These are phyloP conservation scores for Chytriomyces confervae DNA, from an alignment of 192 early-diverging fungal species.

Conservation along the genomic window DNA sequence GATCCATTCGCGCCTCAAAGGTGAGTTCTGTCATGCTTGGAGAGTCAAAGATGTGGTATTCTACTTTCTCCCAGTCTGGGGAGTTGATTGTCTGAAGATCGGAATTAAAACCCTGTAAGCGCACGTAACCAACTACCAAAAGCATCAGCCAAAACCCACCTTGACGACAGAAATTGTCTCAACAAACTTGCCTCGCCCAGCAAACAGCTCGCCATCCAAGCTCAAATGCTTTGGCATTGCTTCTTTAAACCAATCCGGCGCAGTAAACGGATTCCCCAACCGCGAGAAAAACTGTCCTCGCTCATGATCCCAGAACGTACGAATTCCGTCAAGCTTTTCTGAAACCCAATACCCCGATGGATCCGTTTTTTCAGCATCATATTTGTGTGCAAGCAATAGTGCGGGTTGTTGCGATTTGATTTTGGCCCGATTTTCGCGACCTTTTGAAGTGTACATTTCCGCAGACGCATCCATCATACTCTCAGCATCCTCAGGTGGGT, in stretches of 20 bases:
- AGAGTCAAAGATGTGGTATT: conserved; percentile 69
- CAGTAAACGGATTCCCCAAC: conserved; percentile 63
- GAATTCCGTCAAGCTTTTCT: conserved; percentile 76
- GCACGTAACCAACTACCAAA: background rate
- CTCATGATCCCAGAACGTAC: conserved; percentile 66
- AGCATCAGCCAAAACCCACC: conserved; percentile 32
- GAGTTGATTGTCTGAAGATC: conserved; percentile 36
- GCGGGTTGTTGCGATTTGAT: conserved; percentile 17
- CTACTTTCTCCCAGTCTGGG: conserved; percentile 56
- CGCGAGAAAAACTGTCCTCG: conserved; percentile 54
- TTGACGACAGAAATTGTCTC: conserved; percentile 70
- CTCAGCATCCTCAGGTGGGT: too few species aligned
- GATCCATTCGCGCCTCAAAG: conserved; percentile 47
- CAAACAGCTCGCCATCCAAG: conserved; percentile 76
- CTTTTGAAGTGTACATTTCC: conserved; percentile 13
- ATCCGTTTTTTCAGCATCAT: conserved; percentile 41
- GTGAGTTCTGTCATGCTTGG: conserved; percentile 51
- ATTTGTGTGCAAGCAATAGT: conserved; percentile 40
- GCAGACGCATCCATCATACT: conserved; percentile 11
- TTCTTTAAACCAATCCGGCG: conserved; percentile 58
- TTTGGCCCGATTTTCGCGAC: conserved; percentile 41
- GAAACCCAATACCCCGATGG: conserved; percentile 75
- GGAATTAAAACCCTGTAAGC: background rate
- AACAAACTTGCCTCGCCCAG: conserved; percentile 67
- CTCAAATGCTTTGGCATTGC: conserved; percentile 58